Base-by-base conservation (phyloP, 73 alveolate species). In the Paramecium primaurelia region DNA sequence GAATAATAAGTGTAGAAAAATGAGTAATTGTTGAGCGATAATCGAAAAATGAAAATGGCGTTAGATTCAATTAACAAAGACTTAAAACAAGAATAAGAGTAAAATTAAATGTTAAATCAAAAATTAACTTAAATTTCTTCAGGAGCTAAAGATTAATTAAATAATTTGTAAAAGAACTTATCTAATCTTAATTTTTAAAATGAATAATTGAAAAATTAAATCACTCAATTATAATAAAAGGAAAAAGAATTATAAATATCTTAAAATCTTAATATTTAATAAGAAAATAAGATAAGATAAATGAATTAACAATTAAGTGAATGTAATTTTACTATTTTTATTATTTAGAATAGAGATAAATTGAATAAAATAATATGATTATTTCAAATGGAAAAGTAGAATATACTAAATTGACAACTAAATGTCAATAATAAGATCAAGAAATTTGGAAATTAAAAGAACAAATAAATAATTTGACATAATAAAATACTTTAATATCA, bases 371-470 rank as follows among this genome's bases (percentile, higher is more conserved):
- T 75, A 75, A 75, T 38, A 20, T 9, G 0, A 6, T 25, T 0
- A 75, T 75, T 16, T 30, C 58, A 14, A 25, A 6, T 8, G 88
- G 88, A 38, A 75, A 75, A 42, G 10, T 22, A 12, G 88, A 75
- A 75, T 75, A n/a, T 75, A 11, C 58, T 4, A 75, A 75, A 75
- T 22, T 75, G 4, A 40, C 60, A 10, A 36, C 30, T 14, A 75
- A 75, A 36, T 30, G 58, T 7, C 18, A 42, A 38, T 36, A 16
- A 75, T 75, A 38, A 37, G 88, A 75, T 12, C 20, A 75, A 34
- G 88, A 75, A 30, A 75, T 38, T 14, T 75, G 88, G 88, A 75
- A 42, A 75, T 22, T 37, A 18, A 75, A 75, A 18, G 88, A 75
- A 22, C 28, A 42, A 42, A 37, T 38, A 12, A 36, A 42, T 38